Evolutionary conservation across 345 rosid species (phyloP), one percentile per base, ranked within the genome.

Genomic region (Diplotaxis tenuifolia): DNA sequence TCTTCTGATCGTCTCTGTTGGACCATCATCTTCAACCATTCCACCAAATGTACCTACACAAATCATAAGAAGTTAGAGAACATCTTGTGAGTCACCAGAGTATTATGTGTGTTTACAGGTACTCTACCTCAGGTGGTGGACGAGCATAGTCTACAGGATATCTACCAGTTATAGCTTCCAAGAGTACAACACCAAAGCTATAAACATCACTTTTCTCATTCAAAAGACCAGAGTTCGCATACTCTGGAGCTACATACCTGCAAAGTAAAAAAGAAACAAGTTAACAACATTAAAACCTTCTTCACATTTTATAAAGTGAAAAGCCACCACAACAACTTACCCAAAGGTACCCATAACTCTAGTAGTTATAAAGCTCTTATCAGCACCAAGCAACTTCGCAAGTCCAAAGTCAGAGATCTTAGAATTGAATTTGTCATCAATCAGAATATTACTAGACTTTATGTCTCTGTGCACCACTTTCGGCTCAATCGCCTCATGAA

Each of bases 331-430:
- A 7, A 32, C 15, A 20, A 49, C 84, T 74, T 74, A 88, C 99
- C 99, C 99, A 63, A 92, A 96, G 68, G 99, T 96, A 77, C 99
- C 99, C 98, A 96, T 96, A 32, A 96, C 98, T 73, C 99, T 88
- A 68, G 99, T 96, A 6, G 98, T 90, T 63, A 96, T 94, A 76
- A 90, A 92, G 67, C 96, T 96, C 81, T 86, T 96, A 77, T 97
- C 99, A 58, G 95, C 92, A 18, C 99, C 99, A 40, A 96, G 89
- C 84, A 96, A 78, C 81, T 96, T 96, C 11, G 99, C 99, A 68
- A 96, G 78, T 75, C 99, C 98, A 84, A 96, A 96, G 83, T 96
- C 98, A 53, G 99, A 95, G 27, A 96, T 91, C 67, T 96, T 96
- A 74, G 99, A 85, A 57, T 92, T 89, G 80, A 96, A 96, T 65